Evolutionary conservation across 1,139 yeast species (phyloP).

Genomic region (Chernovozyma sophiae-reginae): DNA sequence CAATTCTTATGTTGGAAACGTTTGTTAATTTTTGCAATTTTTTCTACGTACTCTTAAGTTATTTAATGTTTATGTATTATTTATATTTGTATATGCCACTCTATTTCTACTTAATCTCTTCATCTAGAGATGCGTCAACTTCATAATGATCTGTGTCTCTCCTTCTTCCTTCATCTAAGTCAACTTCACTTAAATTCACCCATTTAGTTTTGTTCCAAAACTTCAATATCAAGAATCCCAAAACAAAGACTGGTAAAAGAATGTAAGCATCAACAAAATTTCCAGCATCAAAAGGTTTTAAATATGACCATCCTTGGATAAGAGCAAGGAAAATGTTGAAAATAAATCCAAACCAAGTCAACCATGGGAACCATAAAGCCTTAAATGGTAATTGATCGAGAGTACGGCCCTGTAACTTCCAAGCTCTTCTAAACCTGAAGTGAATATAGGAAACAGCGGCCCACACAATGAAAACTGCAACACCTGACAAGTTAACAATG

Average conservation of each 20-base stretch:
- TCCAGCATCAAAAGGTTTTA: constrained; percentile 58
- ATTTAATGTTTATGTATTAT: not conserved
- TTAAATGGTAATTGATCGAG: constrained; percentile 49
- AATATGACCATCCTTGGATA: constrained; percentile 67
- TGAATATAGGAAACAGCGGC: constrained; percentile 48
- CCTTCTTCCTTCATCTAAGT: constrained; percentile 43
- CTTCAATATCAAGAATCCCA: constrained; percentile 30
- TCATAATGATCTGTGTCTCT: constrained; percentile 26
- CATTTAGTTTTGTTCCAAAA: constrained; percentile 41
- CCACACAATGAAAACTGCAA: constrained; percentile 58
- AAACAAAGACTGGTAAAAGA: constrained; percentile 52
- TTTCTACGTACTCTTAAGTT: no score
- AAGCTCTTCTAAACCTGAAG: constrained; percentile 48
- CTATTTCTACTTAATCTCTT: not conserved
- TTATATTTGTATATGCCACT: not conserved
- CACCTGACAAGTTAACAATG: constrained; percentile 53
- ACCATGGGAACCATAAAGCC: constrained; percentile 50
- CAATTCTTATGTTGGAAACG: no score
- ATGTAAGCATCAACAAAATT: constrained; percentile 65
- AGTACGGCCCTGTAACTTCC: constrained; percentile 41
- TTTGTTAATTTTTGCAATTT: no score
- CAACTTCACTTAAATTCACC: constrained; percentile 38
- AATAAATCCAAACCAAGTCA: constrained; percentile 47
- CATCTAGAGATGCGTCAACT: no score
- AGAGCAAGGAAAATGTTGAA: constrained; percentile 53